A percentile compares a stretch with the other conserved stretches of the same genome.
Evolutionary conservation across 1,139 yeast genomes (phyloP).

Genomic region (Zygoascus meyerae): DNA sequence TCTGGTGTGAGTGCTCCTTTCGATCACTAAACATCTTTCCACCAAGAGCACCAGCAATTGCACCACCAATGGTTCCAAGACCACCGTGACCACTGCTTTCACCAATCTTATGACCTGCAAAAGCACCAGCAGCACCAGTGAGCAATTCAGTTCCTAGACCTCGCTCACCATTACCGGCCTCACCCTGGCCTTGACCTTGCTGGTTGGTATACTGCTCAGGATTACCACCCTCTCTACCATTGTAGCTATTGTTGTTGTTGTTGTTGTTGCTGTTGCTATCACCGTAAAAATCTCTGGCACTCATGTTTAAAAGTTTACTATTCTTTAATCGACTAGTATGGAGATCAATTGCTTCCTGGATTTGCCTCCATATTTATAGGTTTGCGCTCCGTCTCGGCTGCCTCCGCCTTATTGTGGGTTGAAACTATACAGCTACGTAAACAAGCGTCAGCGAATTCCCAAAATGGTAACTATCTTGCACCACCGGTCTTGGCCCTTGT

Average conservation of each 20-base stretch:
- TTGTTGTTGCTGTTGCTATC: not conserved
- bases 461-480: too few species aligned
- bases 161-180: constrained; percentile 13
- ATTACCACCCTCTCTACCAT: not conserved
- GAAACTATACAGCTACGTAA: too few species aligned
- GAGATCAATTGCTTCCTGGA: too few species aligned
- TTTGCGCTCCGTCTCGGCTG: too few species aligned
- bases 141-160: constrained; percentile 17
- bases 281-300: constrained; percentile 5
- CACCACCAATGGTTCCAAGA: constrained; percentile 19
- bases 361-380: too few species aligned
- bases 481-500: too few species aligned
- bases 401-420: too few species aligned
- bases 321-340: too few species aligned
- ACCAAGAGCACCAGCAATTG: constrained; percentile 17
- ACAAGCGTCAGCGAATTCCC: too few species aligned
- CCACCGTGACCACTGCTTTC: constrained; percentile 16
- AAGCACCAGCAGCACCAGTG: constrained; percentile 18
- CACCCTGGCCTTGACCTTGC: constrained; percentile 8
- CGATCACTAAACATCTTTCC: constrained; percentile 6
- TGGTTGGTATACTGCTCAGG: constrained; percentile 3
- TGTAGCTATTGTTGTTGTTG: not conserved
- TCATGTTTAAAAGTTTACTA: not conserved
- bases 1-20: not conserved
- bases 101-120: constrained; percentile 17